phyloP scores from a whole-genome alignment of 768 basidiomycete genomes.

The Boletus insuetus region DNA sequence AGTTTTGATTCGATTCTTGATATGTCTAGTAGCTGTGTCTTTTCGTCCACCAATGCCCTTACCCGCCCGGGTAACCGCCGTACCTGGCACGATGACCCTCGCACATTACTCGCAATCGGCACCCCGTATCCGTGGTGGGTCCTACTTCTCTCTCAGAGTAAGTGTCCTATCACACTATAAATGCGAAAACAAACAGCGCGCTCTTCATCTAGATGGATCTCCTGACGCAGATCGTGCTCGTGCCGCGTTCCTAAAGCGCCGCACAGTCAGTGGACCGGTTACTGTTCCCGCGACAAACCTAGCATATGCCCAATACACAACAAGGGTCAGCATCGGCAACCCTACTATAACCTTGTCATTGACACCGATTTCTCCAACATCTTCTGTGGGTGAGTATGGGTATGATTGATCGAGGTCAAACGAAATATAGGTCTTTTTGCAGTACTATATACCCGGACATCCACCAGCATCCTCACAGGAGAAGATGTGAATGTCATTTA shows the following conservation, averaged over 20 bases:
- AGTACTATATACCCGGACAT: constrained; percentile 20
- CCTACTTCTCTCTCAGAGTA: no score
- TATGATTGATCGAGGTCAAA: background rate
- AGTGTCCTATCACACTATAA: background rate
- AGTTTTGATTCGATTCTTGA: no score
- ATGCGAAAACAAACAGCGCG: background rate
- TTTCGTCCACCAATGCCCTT: no score
- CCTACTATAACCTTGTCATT: constrained; percentile 30
- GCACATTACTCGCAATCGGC: background rate
- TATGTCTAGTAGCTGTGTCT: no score
- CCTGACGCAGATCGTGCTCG: constrained; percentile 17
- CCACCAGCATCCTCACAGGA: constrained; percentile 26
- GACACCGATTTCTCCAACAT: constrained; percentile 35
- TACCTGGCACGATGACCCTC: background rate
- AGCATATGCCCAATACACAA: constrained; percentile 16
- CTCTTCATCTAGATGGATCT: background rate
- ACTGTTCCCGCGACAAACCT: constrained; percentile 14
- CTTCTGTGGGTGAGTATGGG: constrained; percentile 19
- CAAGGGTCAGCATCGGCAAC: constrained; percentile 23
- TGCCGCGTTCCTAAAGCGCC: constrained; percentile 4
- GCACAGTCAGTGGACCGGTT: background rate
- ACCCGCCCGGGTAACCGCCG: background rate
- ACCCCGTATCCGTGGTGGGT: background rate
- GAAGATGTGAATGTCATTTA: constrained; percentile 7
- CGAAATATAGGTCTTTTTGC: background rate